These are phyloP conservation scores for Papiliotrema laurentii DNA, from an alignment of 1,284 basidiomycete genomes.

Conservation along the genomic window DNA sequence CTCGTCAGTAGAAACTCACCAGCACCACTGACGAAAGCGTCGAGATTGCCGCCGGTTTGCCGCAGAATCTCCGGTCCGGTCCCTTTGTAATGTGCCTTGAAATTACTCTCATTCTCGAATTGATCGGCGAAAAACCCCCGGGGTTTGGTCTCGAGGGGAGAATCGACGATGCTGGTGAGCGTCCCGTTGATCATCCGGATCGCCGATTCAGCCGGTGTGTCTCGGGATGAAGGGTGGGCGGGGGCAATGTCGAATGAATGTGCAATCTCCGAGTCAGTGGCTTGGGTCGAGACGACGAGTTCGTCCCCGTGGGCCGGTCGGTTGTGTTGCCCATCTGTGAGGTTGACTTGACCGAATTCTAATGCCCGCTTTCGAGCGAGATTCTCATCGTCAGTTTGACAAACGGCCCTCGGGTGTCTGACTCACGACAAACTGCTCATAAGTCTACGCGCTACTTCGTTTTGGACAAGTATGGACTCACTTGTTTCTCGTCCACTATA, in stretches of 20 bases:
- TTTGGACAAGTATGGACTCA: conserved; percentile 39
- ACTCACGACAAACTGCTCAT: conserved; percentile 57
- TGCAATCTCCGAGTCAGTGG: neutral
- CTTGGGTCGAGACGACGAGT: conserved; percentile 5
- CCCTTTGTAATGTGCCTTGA: conserved; percentile 78
- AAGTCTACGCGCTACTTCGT: neutral
- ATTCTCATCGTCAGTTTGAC: no score
- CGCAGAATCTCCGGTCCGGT: conserved; percentile 96
- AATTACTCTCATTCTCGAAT: conserved; percentile 91
- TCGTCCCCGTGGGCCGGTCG: conserved; percentile 3
- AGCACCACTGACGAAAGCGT: conserved; percentile 92
- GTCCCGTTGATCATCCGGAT: neutral
- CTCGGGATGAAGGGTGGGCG: neutral
- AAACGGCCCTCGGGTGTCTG: no score
- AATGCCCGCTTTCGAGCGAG: conserved; percentile 70
- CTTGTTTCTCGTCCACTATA: conserved; percentile 92
- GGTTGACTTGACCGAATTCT: conserved; percentile 60
- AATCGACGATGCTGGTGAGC: conserved; percentile 1
- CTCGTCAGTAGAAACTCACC: conserved; percentile 50
- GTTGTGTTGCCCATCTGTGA: conserved; percentile 8
- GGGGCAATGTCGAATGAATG: neutral
- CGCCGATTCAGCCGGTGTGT: neutral
- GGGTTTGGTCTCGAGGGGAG: conserved; percentile 24
- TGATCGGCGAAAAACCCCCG: conserved; percentile 77
- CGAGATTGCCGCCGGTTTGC: conserved; percentile 76